A percentile compares a stretch with the other conserved stretches of the same genome.
These are phyloP conservation scores for Hanseniaspora pseudoguilliermondii DNA, from an alignment of 805 yeast genomes.

Conservation along the genomic window DNA sequence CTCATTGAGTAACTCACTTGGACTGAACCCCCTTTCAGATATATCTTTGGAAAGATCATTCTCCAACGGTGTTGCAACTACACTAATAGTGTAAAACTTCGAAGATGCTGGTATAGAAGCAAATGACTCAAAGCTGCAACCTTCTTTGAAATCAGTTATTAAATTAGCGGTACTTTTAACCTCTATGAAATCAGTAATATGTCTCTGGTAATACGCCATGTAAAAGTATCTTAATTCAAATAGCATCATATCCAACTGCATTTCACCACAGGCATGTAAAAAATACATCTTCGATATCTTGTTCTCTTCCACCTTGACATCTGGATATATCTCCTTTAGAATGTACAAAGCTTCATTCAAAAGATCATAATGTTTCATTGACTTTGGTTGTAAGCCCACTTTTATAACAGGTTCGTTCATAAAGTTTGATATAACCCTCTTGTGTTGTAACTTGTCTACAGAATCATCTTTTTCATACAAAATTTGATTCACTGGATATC, in stretches of 20 bases:
- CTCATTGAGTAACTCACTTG: constrained; percentile 29
- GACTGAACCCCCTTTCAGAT: neutral
- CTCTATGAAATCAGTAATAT: constrained; percentile 35
- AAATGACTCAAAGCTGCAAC: constrained; percentile 52
- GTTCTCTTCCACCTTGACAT: constrained; percentile 58
- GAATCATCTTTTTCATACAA: neutral
- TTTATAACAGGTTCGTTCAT: constrained; percentile 53
- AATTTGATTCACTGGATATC: constrained; percentile 14
- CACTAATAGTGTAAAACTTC: constrained; percentile 38
- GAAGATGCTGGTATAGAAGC: constrained; percentile 54
- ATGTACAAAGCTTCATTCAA: constrained; percentile 57
- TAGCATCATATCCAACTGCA: constrained; percentile 70
- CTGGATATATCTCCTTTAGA: constrained; percentile 50
- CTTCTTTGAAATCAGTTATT: constrained; percentile 64
- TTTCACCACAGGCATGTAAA: constrained; percentile 71
- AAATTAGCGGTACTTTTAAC: constrained; percentile 72
- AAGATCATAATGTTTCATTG: constrained; percentile 66
- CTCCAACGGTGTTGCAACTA: constrained; percentile 69
- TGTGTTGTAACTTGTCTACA: neutral
- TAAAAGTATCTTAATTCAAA: constrained; percentile 60
- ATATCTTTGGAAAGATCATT: constrained; percentile 38
- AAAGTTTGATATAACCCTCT: constrained; percentile 19
- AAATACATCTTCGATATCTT: constrained; percentile 74
- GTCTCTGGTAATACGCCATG: constrained; percentile 13
- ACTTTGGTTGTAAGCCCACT: constrained; percentile 68